Percentiles rank a stretch among this genome's conserved stretches.
Conservation (phyloP, 495 filamentous ascomycete species). For the Sphaerosporella brunnea region DNA sequence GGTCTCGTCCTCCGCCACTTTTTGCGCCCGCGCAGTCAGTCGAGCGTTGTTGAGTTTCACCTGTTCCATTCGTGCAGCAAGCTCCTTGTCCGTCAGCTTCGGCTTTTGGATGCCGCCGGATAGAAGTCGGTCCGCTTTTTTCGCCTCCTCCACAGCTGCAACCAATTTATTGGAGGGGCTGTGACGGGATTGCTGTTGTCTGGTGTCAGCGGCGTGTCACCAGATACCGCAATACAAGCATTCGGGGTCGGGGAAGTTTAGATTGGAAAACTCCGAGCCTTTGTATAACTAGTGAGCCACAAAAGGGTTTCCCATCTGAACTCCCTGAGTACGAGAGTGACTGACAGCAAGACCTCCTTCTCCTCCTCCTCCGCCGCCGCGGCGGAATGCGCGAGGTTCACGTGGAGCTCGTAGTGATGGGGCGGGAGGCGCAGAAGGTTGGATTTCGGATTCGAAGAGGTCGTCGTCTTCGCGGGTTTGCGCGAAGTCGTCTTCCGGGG, state of each 20-base stretch:
- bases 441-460: slow-evolving; percentile 21
- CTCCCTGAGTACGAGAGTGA: no score
- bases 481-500: slow-evolving; percentile 19
- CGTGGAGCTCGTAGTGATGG: slow-evolving; percentile 18
- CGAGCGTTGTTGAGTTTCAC: slow-evolving; percentile 33
- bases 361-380: background rate
- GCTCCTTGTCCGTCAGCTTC: slow-evolving; percentile 37
- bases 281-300: slow-evolving; percentile 7
- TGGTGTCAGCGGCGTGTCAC: no score
- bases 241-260: no score
- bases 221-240: no score
- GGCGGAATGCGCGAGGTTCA: slow-evolving; percentile 8
- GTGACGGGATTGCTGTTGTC: no score
- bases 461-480: slow-evolving; percentile 23
- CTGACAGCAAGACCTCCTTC: slow-evolving; percentile 1
- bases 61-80: slow-evolving; percentile 34
- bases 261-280: no score
- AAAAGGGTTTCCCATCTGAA: no score
- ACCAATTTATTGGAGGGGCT: no score
- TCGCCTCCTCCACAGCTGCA: no score
- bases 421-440: slow-evolving; percentile 8
- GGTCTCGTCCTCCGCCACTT: slow-evolving; percentile 35
- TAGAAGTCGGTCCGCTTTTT: background rate
- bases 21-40: slow-evolving; percentile 33
- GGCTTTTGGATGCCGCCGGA: slow-evolving; percentile 13